Percentiles rank a stretch among this genome's conserved stretches.
Conservation (phyloP, 2,329 filamentous ascomycete genomes). For the Pseudocercospora musae region DNA sequence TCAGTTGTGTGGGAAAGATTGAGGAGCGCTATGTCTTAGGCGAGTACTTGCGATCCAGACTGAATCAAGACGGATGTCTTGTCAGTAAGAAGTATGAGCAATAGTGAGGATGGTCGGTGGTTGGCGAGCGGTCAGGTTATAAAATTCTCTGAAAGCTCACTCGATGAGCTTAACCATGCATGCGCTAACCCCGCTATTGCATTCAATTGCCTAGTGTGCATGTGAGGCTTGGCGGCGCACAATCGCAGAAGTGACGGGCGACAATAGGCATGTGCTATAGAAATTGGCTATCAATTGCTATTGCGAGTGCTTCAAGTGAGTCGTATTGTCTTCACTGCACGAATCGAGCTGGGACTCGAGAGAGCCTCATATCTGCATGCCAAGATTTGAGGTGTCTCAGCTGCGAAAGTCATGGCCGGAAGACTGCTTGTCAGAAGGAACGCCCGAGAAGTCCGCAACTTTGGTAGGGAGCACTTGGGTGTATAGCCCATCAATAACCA, state of each 20-base stretch:
- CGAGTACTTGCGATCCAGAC: neutral
- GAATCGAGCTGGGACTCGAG: neutral
- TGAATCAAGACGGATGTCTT: neutral
- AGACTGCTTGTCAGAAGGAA: neutral
- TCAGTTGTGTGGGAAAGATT: neutral
- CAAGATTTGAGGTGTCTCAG: neutral
- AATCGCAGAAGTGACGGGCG: neutral
- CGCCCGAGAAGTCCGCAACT: constrained; percentile 2
- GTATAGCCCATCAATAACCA: neutral
- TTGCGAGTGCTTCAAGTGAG: neutral
- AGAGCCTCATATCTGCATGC: neutral
- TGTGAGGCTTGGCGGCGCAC: constrained; percentile 1
- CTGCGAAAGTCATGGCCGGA: neutral
- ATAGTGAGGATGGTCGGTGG: neutral
- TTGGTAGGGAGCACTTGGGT: neutral
- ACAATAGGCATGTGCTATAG: neutral
- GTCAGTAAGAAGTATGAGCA: neutral
- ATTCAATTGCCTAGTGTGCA: neutral
- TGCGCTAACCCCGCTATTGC: neutral
- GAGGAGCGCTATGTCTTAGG: neutral
- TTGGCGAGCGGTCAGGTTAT: neutral
- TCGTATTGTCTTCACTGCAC: neutral
- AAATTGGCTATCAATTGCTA: neutral
- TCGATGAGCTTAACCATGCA: neutral
- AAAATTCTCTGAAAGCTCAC: constrained; percentile 4